Conservation (phyloP, 108 stramenopile species). For the Cyclotella choctawhatcheeana region DNA sequence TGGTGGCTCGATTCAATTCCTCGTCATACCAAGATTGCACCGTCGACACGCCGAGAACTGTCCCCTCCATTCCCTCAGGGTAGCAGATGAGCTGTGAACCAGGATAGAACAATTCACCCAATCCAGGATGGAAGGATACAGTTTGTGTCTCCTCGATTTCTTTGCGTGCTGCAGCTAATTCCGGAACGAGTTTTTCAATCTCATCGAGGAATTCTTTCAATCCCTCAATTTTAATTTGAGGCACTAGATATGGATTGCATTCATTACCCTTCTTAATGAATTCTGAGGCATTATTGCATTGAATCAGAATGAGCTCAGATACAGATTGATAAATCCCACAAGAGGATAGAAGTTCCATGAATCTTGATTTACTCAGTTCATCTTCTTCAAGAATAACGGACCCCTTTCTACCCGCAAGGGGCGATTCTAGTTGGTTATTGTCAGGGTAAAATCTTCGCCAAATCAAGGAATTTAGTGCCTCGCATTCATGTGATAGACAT, state of each 20-base stretch:
- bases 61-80: slow-evolving; percentile 76
- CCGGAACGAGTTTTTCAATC: slow-evolving; percentile 52
- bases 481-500: slow-evolving; percentile 58
- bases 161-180: slow-evolving; percentile 47
- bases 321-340: slow-evolving; percentile 66
- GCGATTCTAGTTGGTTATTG: not conserved
- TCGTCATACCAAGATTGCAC: slow-evolving; percentile 75
- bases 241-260: slow-evolving; percentile 43
- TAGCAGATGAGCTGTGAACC: slow-evolving; percentile 60
- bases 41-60: slow-evolving; percentile 60
- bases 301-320: slow-evolving; percentile 53
- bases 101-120: slow-evolving; percentile 72
- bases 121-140: slow-evolving; percentile 67
- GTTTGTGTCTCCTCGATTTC: slow-evolving; percentile 61
- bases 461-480: slow-evolving; percentile 52
- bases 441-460: slow-evolving; percentile 27
- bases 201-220: slow-evolving; percentile 52
- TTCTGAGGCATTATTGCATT: slow-evolving; percentile 34
- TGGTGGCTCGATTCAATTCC: slow-evolving; percentile 67
- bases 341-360: slow-evolving; percentile 70
- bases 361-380: slow-evolving; percentile 63
- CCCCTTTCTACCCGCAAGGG: not conserved
- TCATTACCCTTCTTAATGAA: slow-evolving; percentile 4
- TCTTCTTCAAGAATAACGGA: slow-evolving; percentile 59
- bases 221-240: slow-evolving; percentile 56